phyloP scores from a whole-genome alignment of 139 green algal species.

The Trebouxia sp. region DNA sequence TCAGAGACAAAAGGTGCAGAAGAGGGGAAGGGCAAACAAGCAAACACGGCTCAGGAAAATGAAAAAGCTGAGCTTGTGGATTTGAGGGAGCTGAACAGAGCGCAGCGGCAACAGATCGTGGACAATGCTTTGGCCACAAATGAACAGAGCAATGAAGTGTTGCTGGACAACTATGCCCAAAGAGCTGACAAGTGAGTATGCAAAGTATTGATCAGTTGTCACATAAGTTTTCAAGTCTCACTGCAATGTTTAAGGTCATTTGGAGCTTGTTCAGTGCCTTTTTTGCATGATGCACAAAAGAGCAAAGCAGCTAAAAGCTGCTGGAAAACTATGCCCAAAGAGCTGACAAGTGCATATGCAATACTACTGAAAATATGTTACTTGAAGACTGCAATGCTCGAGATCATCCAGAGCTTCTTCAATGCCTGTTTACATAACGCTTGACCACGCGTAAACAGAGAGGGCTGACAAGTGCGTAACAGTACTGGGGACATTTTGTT shows the following conservation, averaged over 20 bases:
- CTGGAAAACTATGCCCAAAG: slow-evolving; percentile 21
- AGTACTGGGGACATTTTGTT: not conserved
- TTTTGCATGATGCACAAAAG: slow-evolving; percentile 1
- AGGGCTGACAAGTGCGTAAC: not conserved
- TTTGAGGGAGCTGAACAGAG: not conserved
- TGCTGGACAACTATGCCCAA: slow-evolving; percentile 12
- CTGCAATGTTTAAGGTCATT: not conserved
- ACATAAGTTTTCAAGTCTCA: too few relatives aligned
- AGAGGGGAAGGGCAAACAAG: too few relatives aligned
- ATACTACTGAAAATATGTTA: too few relatives aligned
- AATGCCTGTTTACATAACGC: not conserved
- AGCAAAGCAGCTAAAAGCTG: slow-evolving; percentile 20
- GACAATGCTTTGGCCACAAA: slow-evolving; percentile 21
- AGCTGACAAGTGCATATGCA: not conserved
- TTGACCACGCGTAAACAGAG: not conserved
- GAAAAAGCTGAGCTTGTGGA: slow-evolving; percentile 1
- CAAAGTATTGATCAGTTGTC: too few relatives aligned
- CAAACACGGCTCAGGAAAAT: too few relatives aligned
- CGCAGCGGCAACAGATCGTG: not conserved
- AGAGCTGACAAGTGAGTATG: not conserved
- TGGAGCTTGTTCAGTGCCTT: not conserved
- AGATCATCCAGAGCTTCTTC: not conserved
- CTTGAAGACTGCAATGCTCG: too few relatives aligned
- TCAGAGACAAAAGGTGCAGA: too few relatives aligned
- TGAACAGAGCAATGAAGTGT: slow-evolving; percentile 29